phyloP scores from a whole-genome alignment of 257 asterid genomes.

The Solanum sparsipilum region DNA sequence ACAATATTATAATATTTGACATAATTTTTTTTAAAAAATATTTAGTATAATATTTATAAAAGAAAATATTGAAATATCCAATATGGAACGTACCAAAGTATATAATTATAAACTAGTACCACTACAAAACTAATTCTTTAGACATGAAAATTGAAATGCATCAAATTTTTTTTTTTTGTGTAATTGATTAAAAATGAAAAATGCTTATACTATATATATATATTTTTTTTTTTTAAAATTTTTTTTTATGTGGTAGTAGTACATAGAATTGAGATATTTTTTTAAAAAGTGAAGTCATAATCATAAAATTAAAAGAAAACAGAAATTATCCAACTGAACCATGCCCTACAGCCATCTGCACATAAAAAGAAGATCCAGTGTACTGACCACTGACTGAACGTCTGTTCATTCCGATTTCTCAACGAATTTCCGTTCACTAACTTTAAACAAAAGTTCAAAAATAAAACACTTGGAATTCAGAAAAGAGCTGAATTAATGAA shows the following conservation, averaged over 20 bases:
- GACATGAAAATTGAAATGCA: not conserved
- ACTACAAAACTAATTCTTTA: not conserved
- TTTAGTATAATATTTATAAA: no score
- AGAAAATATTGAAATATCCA: no score
- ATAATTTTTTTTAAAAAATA: accelerated
- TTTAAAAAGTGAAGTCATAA: not conserved
- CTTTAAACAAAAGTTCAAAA: no score
- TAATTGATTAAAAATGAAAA: no score
- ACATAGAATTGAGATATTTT: not conserved
- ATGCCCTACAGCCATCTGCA: not conserved
- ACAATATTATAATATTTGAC: not conserved
- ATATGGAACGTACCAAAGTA: not conserved
- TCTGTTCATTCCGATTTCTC: not conserved
- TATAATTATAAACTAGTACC: not conserved
- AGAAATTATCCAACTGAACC: not conserved
- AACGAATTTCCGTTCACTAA: not conserved
- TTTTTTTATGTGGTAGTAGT: not conserved
- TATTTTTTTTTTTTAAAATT: no score
- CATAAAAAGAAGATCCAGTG: not conserved
- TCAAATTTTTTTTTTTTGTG: not conserved
- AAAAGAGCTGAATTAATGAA: not conserved
- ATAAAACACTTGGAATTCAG: not conserved
- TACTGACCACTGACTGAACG: not conserved
- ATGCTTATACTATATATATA: not conserved
- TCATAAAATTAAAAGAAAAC: not conserved